phyloP scores from a whole-genome alignment of 345 rosid species.

The Murraya paniculata region DNA sequence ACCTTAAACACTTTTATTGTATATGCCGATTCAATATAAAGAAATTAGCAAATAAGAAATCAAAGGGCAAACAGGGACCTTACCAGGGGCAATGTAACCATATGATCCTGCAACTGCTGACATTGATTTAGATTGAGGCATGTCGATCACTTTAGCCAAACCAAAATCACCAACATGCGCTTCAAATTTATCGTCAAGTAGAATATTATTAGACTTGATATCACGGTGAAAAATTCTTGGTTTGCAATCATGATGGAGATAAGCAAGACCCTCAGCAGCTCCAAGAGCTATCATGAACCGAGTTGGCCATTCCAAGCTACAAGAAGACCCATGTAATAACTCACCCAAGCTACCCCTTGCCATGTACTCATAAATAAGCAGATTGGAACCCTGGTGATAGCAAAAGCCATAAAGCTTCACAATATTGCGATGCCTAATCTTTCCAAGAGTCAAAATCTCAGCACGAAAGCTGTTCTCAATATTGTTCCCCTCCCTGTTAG shows the following conservation, averaged over 20 bases:
- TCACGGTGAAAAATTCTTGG: constrained; percentile 94
- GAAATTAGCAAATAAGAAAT: not conserved
- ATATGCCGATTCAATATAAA: not conserved
- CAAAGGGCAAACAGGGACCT: constrained; percentile 7
- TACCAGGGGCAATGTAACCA: constrained; percentile 99
- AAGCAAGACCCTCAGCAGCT: constrained; percentile 94
- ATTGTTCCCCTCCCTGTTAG: constrained; percentile 77
- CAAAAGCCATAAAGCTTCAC: constrained; percentile 93
- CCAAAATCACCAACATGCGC: constrained; percentile 99
- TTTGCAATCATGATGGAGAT: constrained; percentile 92
- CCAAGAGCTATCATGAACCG: constrained; percentile 87
- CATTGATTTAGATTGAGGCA: constrained; percentile 94
- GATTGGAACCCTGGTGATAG: constrained; percentile 79
- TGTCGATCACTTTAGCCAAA: constrained; percentile 89
- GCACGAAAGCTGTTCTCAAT: constrained; percentile 86
- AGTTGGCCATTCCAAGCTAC: constrained; percentile 70
- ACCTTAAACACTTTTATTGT: not conserved
- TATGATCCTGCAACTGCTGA: constrained; percentile 98
- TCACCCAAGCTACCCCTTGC: constrained; percentile 87
- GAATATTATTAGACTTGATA: constrained; percentile 88
- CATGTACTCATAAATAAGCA: constrained; percentile 89
- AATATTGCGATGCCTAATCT: constrained; percentile 88
- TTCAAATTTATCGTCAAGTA: constrained; percentile 83
- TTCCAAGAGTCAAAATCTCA: constrained; percentile 86
- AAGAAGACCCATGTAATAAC: constrained; percentile 63